A percentile compares a stretch with the other conserved stretches of the same genome.
These are phyloP conservation scores for Hygrocybe coccinea DNA, from an alignment of 768 basidiomycete species.

Conservation along the genomic window DNA sequence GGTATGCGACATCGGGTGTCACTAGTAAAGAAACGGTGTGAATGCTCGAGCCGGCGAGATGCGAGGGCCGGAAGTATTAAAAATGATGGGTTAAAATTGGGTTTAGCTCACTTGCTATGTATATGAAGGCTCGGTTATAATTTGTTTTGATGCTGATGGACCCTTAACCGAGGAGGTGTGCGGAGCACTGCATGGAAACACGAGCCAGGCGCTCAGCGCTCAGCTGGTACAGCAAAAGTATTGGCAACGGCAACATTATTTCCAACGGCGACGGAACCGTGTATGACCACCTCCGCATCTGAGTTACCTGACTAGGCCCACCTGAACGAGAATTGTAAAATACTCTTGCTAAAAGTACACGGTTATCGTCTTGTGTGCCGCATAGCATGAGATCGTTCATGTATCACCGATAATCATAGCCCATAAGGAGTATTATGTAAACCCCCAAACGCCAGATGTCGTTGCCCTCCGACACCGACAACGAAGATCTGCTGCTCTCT, in stretches of 20 bases:
- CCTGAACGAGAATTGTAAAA: too few relatives aligned
- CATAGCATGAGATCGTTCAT: neutral
- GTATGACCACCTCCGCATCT: too few relatives aligned
- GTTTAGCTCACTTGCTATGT: neutral
- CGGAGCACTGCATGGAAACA: too few relatives aligned
- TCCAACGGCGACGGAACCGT: too few relatives aligned
- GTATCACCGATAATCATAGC: neutral
- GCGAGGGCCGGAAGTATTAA: too few relatives aligned
- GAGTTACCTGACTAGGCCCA: too few relatives aligned
- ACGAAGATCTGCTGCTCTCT: constrained; percentile 72
- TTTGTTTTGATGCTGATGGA: neutral
- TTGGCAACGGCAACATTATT: too few relatives aligned
- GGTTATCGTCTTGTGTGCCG: too few relatives aligned
- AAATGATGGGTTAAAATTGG: constrained; percentile 8
- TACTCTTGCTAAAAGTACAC: too few relatives aligned
- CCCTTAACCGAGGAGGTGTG: too few relatives aligned
- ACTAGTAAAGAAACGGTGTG: constrained; percentile 8
- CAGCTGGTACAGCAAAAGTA: too few relatives aligned
- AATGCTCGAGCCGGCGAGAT: constrained; percentile 23
- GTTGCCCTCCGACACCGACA: constrained; percentile 39
- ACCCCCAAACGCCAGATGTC: neutral
- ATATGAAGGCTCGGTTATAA: neutral
- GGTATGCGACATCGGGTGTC: constrained; percentile 51
- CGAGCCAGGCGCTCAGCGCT: too few relatives aligned
- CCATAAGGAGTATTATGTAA: neutral